These are phyloP conservation scores for Euphorbia pulcherrima DNA, from an alignment of 345 rosid species.

Conservation along the genomic window DNA sequence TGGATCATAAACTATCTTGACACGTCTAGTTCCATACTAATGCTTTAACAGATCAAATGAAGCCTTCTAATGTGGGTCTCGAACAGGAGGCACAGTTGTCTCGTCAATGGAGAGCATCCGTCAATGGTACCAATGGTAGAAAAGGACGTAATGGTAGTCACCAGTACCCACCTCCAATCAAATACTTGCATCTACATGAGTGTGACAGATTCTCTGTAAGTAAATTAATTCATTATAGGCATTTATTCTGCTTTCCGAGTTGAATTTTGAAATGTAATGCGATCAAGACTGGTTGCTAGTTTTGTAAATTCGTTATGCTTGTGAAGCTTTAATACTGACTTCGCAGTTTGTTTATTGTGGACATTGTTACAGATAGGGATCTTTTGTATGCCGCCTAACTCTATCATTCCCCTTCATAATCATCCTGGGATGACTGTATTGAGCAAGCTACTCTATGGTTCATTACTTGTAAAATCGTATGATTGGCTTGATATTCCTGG, in stretches of 20 bases:
- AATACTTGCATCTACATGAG: constrained; percentile 80
- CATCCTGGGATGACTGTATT: constrained; percentile 94
- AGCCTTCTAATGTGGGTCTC: constrained; percentile 93
- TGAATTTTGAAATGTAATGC: neutral
- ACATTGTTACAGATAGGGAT: constrained; percentile 71
- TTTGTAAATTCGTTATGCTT: neutral
- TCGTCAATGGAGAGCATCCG: constrained; percentile 55
- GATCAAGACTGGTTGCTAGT: neutral
- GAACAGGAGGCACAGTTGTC: constrained; percentile 87
- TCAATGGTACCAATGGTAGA: constrained; percentile 25
- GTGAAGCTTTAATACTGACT: neutral
- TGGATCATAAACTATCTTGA: neutral
- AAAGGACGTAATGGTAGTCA: constrained; percentile 61
- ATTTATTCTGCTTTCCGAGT: neutral
- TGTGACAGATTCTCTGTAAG: constrained; percentile 93
- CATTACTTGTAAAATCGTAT: constrained; percentile 75
- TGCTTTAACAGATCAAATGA: constrained; percentile 73
- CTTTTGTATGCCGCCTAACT: constrained; percentile 87
- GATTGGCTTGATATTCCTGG: constrained; percentile 74
- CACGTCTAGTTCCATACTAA: constrained; percentile 16
- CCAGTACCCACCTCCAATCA: constrained; percentile 65
- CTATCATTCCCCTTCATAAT: constrained; percentile 90
- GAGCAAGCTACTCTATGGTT: constrained; percentile 87
- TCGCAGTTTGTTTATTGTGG: neutral
- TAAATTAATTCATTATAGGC: neutral